Percentiles rank a stretch among this genome's conserved stretches.
These are phyloP conservation scores for Hyaloperonospora brassicae DNA, from an alignment of 352 stramenopile species.

Conservation along the genomic window DNA sequence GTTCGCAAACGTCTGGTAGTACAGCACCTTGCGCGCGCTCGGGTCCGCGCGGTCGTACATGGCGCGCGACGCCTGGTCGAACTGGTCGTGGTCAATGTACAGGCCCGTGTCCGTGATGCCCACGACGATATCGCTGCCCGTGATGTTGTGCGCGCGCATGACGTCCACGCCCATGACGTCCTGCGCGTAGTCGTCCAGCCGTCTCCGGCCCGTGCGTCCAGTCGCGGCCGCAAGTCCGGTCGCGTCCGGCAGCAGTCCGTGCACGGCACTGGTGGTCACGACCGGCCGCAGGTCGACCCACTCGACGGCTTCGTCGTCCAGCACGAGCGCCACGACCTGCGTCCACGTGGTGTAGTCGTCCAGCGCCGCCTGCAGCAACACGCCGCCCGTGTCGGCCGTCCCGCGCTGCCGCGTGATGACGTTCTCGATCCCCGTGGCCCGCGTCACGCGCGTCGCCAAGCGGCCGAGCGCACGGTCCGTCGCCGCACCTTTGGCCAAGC, in stretches of 20 bases:
- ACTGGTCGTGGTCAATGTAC: slow-evolving; percentile 76
- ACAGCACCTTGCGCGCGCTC: slow-evolving; percentile 67
- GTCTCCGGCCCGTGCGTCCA: slow-evolving; percentile 14
- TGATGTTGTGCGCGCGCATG: slow-evolving; percentile 61
- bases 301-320: slow-evolving; percentile 55
- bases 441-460: slow-evolving; percentile 23
- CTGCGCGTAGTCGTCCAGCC: slow-evolving; percentile 48
- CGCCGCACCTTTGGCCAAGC: slow-evolving; percentile 35
- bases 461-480: slow-evolving; percentile 19
- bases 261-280: slow-evolving; percentile 35
- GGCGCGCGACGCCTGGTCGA: slow-evolving; percentile 42
- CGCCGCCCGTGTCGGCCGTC: slow-evolving; percentile 20
- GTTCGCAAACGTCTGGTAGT: slow-evolving; percentile 77
- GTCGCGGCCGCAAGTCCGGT: no score
- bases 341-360: slow-evolving; percentile 60
- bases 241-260: slow-evolving; percentile 1
- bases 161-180: slow-evolving; percentile 45
- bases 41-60: slow-evolving; percentile 54
- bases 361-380: slow-evolving; percentile 33
- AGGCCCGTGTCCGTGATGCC: slow-evolving; percentile 70
- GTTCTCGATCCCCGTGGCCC: slow-evolving; percentile 44
- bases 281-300: slow-evolving; percentile 58
- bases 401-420: slow-evolving; percentile 23
- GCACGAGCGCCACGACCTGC: slow-evolving; percentile 33
- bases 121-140: slow-evolving; percentile 51